Base-by-base conservation (phyloP, 495 filamentous ascomycete genomes). In the Achaetomiella virescens region DNA sequence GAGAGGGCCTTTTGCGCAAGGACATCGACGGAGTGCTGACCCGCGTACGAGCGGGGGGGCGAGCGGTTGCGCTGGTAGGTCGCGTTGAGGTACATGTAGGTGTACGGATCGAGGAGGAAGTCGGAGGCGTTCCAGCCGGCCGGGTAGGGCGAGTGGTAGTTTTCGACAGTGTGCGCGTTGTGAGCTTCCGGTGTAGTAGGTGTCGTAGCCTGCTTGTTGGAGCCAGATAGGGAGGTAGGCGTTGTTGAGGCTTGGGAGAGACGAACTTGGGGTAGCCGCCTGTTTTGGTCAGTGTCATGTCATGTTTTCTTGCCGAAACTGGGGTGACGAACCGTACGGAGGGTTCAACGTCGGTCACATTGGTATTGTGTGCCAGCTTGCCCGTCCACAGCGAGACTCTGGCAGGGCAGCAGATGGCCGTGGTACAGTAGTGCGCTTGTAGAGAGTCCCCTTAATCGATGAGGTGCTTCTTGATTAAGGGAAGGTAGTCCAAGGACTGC, bases 151-250 rank as follows among this genome's bases (percentile, higher is more conserved):
- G 68, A 63, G 61, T 84, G 49, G 63, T 85, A 86, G 49, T 83
- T 85, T 3, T 76, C 59, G 1, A 79, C 60, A 0, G 77, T 81
- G 58, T 86, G 83, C 0, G 75, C 73, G 61, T 89, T 90, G 66
- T 86, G 2, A 90, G 73, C 65, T 90, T 90, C 86, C 85, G 1
- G 81, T 84, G 65, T 88, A 88, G 66, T 83, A 88, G 1, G 85
- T 88, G 61, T 83, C 77, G 63, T 88, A 88, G n/a, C 84, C 85
- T 0, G 81, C 79, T 7, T 80, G 55, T 58, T 88, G 84, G 3
- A 89, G 72, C 86, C 86, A 89, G 2, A 87, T 60, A 0, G 86
- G 85, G 10, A 89, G 75, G 57, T 81, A 88, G 55, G 80, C 72
- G 0, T 83, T 75, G 59, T 89, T 88, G 52, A 85, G 75, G 2